Percentiles rank a stretch among this genome's conserved stretches.
phyloP scores from a whole-genome alignment of 208 protist genomes.

The Acanthamoeba royreba region DNA sequence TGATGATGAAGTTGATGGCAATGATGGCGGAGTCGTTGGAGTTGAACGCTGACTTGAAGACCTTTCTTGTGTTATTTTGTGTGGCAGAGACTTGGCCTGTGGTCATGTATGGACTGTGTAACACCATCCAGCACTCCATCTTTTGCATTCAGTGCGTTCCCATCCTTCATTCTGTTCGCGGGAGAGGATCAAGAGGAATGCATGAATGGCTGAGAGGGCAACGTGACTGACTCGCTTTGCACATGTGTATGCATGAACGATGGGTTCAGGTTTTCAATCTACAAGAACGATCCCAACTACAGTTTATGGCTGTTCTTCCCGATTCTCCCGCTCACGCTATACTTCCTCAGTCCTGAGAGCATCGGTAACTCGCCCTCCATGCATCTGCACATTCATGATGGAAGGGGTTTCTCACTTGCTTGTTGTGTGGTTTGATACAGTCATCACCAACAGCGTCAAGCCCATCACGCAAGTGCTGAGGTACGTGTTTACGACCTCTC shows the following conservation, averaged over 20 bases:
- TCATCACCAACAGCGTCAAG: not conserved
- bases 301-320: not conserved
- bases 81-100: not conserved
- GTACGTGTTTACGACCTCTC: too few species aligned
- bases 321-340: not conserved
- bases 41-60: too few species aligned
- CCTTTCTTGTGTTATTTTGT: too few species aligned
- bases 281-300: slow-evolving; percentile 8
- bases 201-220: too few species aligned
- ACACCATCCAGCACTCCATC: not conserved
- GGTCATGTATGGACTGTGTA: not conserved
- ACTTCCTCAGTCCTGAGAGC: not conserved
- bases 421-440: not conserved
- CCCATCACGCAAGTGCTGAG: not conserved
- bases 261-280: not conserved
- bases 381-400: not conserved
- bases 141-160: not conserved
- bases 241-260: too few species aligned
- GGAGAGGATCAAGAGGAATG: too few species aligned
- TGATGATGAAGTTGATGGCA: too few species aligned
- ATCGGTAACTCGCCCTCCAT: too few species aligned
- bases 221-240: too few species aligned
- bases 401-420: not conserved
- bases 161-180: too few species aligned
- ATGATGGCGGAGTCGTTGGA: too few species aligned